Evolutionary conservation across 345 rosid genomes (phyloP), one percentile per base, ranked within the genome.

Genomic region (Citrus sp.): DNA sequence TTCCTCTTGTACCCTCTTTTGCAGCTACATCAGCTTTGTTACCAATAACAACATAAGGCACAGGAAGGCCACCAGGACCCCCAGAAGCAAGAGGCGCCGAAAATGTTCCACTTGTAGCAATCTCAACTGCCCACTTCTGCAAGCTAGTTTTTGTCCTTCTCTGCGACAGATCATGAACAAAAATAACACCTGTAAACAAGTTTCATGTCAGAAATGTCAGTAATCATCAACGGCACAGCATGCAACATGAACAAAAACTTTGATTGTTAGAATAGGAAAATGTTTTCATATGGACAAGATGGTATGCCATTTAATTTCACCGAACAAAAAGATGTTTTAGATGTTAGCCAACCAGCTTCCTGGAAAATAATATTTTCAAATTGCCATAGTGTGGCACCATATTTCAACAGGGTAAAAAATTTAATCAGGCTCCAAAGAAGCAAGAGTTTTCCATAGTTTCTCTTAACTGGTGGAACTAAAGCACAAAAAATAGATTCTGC

Each of bases 21-120:
- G 93, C 88, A 77, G 98, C 98, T 63, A 97, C 75, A 79, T 97
- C 99, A 68, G 96, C 95, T 85, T 97, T 97, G 87, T 97, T 97
- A n/a, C 99, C 94, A 68, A 97, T 88, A 62, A 93, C 94, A 81
- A 93, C 83, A 83, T 83, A 94, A 12, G 99, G 99, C 73, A 97
- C 98, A 82, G 98, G 99, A 86, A 97, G 98, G 72, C 98, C 98
- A 63, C 97, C 87, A 24, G 98, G 96, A 72, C 98, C 98, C n/a
- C 96, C 98, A 56, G 97, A 93, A 77, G 90, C 79, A 27, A 97
- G 91, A 81, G 99, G 98, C 78, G 98, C 98, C 73, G 98, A 92
- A 80, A 94, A 97, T 25, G 98, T 87, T 68, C 99, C 99, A 70
- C 91, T 87, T 7, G 92, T 87, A 65, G 97, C 88, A 81, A 97